These are phyloP conservation scores for Serendipita sp. DNA, from an alignment of 768 basidiomycete species.

Conservation along the genomic window DNA sequence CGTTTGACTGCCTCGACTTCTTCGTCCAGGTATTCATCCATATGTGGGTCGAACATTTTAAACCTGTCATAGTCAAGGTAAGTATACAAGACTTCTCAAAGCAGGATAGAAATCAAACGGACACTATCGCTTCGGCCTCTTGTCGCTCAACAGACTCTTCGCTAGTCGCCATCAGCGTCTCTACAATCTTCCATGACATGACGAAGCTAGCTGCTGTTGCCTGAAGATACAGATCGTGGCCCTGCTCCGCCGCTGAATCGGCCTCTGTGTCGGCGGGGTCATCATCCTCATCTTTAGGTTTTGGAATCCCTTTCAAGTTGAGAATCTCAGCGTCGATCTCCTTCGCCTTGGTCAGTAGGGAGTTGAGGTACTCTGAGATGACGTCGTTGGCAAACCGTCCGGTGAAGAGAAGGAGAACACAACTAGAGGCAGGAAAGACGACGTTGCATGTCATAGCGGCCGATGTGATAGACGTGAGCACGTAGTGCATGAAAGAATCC, in stretches of 20 bases:
- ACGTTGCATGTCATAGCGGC: constrained; percentile 69
- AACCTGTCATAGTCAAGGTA: constrained; percentile 34
- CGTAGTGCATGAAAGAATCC: constrained; percentile 70
- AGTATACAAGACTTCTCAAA: constrained; percentile 1
- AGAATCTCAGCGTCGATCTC: neutral
- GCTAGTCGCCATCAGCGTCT: constrained; percentile 41
- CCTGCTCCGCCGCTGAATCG: neutral
- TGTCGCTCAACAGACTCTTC: constrained; percentile 26
- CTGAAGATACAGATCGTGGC: constrained; percentile 47
- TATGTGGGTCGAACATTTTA: constrained; percentile 86
- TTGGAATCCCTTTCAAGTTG: neutral
- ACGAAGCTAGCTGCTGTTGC: constrained; percentile 81
- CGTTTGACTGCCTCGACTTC: constrained; percentile 72
- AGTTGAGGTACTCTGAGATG: constrained; percentile 15
- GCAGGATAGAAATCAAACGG: constrained; percentile 17
- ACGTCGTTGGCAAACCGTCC: constrained; percentile 78
- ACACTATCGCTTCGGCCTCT: constrained; percentile 74
- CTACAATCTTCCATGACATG: constrained; percentile 76
- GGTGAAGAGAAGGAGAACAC: constrained; percentile 65
- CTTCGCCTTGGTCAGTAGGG: neutral
- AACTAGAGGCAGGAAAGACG: constrained; percentile 68
- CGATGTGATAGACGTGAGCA: constrained; percentile 45
- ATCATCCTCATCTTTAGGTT: neutral
- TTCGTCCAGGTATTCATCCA: constrained; percentile 96
- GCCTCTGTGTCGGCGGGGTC: neutral